Evolutionary conservation across 2,329 filamentous ascomycete species (phyloP).

Genomic region (Fusarium dimerum): DNA sequence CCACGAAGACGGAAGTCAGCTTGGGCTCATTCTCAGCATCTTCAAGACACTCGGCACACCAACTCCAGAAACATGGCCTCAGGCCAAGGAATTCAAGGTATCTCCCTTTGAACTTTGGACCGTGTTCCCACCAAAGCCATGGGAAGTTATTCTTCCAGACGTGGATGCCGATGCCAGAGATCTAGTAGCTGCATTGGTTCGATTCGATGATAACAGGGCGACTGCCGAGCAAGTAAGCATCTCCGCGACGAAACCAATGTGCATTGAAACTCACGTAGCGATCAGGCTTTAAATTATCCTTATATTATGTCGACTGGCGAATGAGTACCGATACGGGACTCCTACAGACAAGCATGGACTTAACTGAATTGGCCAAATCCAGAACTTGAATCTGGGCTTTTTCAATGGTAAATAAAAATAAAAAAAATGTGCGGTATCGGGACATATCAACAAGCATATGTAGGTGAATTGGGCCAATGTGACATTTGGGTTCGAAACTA

Average conservation of each 20-base stretch:
- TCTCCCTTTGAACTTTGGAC: conserved; percentile 92
- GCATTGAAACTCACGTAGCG: conserved; percentile 2
- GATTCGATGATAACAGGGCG: conserved; percentile 70
- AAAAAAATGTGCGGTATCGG: too few species aligned
- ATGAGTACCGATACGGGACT: too few species aligned
- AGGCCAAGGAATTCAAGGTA: conserved; percentile 64
- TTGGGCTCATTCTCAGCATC: conserved; percentile 87
- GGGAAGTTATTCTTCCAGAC: conserved; percentile 69
- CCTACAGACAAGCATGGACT: too few species aligned
- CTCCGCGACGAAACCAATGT: too few species aligned
- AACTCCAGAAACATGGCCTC: conserved; percentile 78
- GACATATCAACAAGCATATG: too few species aligned
- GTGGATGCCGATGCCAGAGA: conserved; percentile 60
- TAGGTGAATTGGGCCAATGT: too few species aligned
- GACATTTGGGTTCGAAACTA: too few species aligned
- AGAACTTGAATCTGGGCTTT: too few species aligned
- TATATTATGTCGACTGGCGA: conserved; percentile 4
- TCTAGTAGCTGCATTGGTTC: conserved; percentile 67
- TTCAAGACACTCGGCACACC: conserved; percentile 92
- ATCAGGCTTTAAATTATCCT: conserved; percentile 26
- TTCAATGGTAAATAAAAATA: too few species aligned
- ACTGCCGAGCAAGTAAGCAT: conserved; percentile 55
- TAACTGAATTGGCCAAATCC: too few species aligned
- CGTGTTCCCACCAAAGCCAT: conserved; percentile 66
- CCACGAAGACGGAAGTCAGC: conserved; percentile 83